Evolutionary conservation across 805 yeast genomes (phyloP).

Genomic region (Sugiyamaella valdiviana): DNA sequence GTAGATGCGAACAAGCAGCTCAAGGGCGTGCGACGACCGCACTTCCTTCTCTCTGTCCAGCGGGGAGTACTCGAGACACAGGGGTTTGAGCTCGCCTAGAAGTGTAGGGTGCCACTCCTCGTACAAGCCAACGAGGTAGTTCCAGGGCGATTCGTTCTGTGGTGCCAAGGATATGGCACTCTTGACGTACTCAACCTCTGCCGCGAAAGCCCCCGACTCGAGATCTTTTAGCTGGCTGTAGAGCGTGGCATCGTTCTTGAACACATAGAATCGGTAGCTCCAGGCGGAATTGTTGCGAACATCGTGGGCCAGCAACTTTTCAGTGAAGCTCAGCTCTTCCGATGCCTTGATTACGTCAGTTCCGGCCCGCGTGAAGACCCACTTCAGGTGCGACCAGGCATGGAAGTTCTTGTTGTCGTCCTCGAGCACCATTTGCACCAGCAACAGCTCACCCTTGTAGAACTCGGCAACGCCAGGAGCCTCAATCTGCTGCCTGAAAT

Average conservation of each 20-base stretch:
- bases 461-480: conserved; percentile 26
- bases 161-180: conserved; percentile 54
- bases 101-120: conserved; percentile 20
- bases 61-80: conserved; percentile 16
- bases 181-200: conserved; percentile 52
- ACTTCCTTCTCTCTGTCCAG: conserved; percentile 27
- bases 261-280: conserved; percentile 72
- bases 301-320: conserved; percentile 49
- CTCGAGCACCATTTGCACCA: conserved; percentile 59
- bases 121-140: conserved; percentile 61
- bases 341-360: not conserved
- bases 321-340: conserved; percentile 39
- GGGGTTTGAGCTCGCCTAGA: not conserved
- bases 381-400: conserved; percentile 88
- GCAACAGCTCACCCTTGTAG: conserved; percentile 52
- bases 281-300: conserved; percentile 89
- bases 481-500: conserved; percentile 69
- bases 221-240: conserved; percentile 1
- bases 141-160: conserved; percentile 82
- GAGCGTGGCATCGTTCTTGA: conserved; percentile 20
- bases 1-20: conserved; percentile 51
- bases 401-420: conserved; percentile 90
- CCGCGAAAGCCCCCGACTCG: conserved; percentile 23
- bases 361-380: conserved; percentile 48
- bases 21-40: conserved; percentile 57